phyloP scores from a whole-genome alignment of 768 basidiomycete genomes.

The Leccinum uliginosum region DNA sequence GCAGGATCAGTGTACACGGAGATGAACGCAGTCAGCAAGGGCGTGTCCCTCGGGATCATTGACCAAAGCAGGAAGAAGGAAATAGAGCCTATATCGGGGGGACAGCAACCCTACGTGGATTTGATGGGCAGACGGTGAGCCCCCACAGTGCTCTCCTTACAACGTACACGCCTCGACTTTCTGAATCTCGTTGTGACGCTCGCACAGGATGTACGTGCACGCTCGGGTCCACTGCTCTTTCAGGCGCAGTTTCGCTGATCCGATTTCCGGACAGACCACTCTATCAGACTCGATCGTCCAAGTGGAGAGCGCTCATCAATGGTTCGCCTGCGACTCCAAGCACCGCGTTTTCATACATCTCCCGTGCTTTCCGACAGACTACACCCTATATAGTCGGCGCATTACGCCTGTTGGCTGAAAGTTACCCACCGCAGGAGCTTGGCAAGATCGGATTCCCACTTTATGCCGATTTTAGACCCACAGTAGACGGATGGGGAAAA shows the following conservation, averaged over 20 bases:
- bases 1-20: slow-evolving; percentile 91
- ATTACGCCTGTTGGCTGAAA: slow-evolving; percentile 60
- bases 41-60: slow-evolving; percentile 77
- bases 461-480: slow-evolving; percentile 85
- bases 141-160: not conserved
- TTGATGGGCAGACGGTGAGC: slow-evolving; percentile 72
- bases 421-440: slow-evolving; percentile 54
- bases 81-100: slow-evolving; percentile 49
- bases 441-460: slow-evolving; percentile 68
- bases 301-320: slow-evolving; percentile 81
- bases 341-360: slow-evolving; percentile 81
- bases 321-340: slow-evolving; percentile 67
- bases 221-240: not conserved
- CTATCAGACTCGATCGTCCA: slow-evolving; percentile 59
- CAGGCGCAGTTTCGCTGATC: not conserved
- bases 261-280: slow-evolving; percentile 54
- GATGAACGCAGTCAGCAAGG: slow-evolving; percentile 85
- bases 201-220: slow-evolving; percentile 38
- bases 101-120: slow-evolving; percentile 80
- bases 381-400: slow-evolving; percentile 76
- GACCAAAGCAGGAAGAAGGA: slow-evolving; percentile 49
- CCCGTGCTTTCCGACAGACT: slow-evolving; percentile 74
- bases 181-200: not conserved
- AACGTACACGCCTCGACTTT: not conserved
- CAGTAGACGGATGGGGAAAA: slow-evolving; percentile 80